Evolutionary conservation across 257 asterid genomes (phyloP).

Genomic region (Plantago ovata): DNA sequence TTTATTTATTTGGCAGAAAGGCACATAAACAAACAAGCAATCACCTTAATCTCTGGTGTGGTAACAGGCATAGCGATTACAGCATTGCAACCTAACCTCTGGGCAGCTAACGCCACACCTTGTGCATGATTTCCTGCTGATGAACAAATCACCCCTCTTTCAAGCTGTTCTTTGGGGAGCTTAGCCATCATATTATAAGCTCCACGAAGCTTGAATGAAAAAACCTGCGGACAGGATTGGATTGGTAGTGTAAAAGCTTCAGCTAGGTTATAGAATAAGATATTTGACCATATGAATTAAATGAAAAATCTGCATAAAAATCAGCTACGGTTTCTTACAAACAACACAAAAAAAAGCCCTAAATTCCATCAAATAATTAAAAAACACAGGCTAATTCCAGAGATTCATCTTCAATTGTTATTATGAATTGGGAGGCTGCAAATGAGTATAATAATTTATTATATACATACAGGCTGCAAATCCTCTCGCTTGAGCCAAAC

Average conservation of each 20-base stretch:
- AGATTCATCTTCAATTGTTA: no score
- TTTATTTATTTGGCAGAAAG: not conserved
- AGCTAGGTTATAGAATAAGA: no score
- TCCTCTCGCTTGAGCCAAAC: constrained; percentile 89
- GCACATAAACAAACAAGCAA: constrained; percentile 13
- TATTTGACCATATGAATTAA: no score
- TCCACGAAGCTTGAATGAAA: constrained; percentile 88
- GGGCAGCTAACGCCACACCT: constrained; percentile 84
- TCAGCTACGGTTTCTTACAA: no score
- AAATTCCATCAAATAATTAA: no score
- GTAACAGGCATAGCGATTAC: constrained; percentile 88
- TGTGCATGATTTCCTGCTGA: constrained; percentile 97
- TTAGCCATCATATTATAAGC: constrained; percentile 96
- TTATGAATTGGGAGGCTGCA: no score
- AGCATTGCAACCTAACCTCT: constrained; percentile 63
- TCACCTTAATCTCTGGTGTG: constrained; percentile 87
- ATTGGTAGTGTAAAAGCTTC: no score
- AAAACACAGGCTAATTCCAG: no score
- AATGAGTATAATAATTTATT: not conserved
- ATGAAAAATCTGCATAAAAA: no score
- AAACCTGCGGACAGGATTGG: constrained; percentile 53
- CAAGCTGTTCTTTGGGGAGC: constrained; percentile 57
- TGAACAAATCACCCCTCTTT: constrained; percentile 80
- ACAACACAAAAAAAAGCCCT: no score
- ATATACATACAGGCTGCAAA: constrained; percentile 62